These are phyloP conservation scores for Alloteropsis semialata DNA, from an alignment of 176 grass and related monocot genomes.

Conservation along the genomic window DNA sequence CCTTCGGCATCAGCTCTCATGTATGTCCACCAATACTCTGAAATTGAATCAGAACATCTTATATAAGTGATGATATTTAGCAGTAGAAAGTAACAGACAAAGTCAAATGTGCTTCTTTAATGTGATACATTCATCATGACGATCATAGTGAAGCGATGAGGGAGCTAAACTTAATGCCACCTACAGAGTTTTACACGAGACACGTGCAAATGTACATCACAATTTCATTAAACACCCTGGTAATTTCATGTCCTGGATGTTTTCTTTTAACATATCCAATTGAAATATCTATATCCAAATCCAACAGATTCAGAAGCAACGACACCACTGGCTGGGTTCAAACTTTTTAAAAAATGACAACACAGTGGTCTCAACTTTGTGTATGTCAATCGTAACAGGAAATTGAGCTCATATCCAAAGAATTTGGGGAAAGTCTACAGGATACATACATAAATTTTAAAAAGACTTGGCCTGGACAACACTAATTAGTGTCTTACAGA, in stretches of 20 bases:
- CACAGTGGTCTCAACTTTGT: background rate
- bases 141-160: background rate
- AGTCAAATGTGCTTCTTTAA: background rate
- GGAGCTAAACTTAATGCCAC: background rate
- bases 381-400: background rate
- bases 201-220: background rate
- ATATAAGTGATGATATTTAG: background rate
- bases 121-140: background rate
- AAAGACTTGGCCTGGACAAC: no score
- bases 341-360: background rate
- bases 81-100: background rate
- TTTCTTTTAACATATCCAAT: background rate
- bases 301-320: background rate
- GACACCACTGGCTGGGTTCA: background rate
- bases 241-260: background rate
- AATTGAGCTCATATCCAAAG: background rate
- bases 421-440: no score
- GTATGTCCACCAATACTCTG: slow-evolving; percentile 98
- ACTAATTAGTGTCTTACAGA: no score
- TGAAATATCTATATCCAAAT: background rate
- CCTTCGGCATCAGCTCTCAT: slow-evolving; percentile 96
- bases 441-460: no score
- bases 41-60: slow-evolving; percentile 37
- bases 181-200: background rate
- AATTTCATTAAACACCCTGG: background rate